Percentiles rank a stretch among this genome's conserved stretches.
Evolutionary conservation across 192 early-diverging fungal species (phyloP).

Genomic region (Funneliformis mosseae): DNA sequence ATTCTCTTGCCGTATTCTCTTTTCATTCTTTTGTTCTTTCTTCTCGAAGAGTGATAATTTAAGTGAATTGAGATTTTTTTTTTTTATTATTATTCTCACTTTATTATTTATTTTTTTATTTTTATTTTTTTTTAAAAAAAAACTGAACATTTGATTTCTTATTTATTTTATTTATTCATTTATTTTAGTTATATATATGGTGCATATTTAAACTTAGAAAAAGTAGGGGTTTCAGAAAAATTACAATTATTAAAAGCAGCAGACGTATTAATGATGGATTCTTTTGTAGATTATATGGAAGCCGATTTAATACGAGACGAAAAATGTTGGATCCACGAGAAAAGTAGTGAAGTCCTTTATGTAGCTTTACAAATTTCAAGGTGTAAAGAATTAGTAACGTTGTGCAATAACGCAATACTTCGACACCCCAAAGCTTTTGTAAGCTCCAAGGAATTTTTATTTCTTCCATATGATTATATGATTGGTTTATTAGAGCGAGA

Average conservation of each 20-base stretch:
- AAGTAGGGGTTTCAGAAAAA: not conserved
- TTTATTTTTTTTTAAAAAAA: not conserved
- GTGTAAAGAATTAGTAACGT: not conserved
- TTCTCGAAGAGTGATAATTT: too few species aligned
- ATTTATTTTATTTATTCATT: not conserved
- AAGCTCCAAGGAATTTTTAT: constrained; percentile 19
- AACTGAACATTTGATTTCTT: not conserved
- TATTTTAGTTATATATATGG: constrained; percentile 9
- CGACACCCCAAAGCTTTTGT: constrained; percentile 2
- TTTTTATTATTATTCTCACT: not conserved
- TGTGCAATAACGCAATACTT: constrained; percentile 1
- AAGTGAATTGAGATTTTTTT: not conserved
- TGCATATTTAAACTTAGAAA: constrained; percentile 6
- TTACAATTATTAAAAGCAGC: constrained; percentile 21
- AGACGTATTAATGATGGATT: constrained; percentile 21
- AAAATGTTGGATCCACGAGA: not conserved
- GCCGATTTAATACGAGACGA: constrained; percentile 1
- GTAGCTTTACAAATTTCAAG: constrained; percentile 17
- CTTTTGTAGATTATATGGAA: constrained; percentile 22
- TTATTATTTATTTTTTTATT: not conserved
- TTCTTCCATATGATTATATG: constrained; percentile 5
- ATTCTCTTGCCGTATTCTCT: too few species aligned
- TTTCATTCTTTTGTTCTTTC: too few species aligned
- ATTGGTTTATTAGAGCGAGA: not conserved
- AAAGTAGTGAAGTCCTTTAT: constrained; percentile 5